Evolutionary conservation across 140 eudicot genomes (phyloP).

Genomic region (Bidens hawaiensis): DNA sequence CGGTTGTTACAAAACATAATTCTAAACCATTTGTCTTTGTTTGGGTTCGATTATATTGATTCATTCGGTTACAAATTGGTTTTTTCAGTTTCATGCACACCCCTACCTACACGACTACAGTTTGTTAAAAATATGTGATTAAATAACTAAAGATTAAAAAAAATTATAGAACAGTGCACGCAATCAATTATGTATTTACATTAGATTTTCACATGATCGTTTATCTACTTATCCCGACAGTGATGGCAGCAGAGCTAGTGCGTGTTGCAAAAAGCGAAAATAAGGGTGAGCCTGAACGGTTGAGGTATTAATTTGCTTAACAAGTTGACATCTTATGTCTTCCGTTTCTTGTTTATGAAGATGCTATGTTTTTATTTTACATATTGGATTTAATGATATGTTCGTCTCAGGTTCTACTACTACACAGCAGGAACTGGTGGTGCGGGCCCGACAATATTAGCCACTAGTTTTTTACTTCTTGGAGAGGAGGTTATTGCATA

Average conservation of each 20-base stretch:
- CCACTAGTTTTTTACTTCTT: conserved; percentile 88
- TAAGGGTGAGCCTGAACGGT: conserved; percentile 66
- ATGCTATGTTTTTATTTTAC: no score
- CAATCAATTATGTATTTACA: no score
- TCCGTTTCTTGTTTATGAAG: background rate
- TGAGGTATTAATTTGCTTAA: conserved; percentile 38
- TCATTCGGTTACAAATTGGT: no score
- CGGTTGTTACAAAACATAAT: no score
- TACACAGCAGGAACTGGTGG: conserved; percentile 97
- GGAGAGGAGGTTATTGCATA: conserved; percentile 92
- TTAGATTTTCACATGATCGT: no score
- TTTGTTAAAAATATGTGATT: no score
- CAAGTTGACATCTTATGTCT: background rate
- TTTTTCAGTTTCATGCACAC: no score
- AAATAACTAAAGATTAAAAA: background rate
- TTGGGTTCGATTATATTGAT: no score
- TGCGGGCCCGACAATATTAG: conserved; percentile 96
- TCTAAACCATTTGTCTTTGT: no score
- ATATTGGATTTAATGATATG: background rate
- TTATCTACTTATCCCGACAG: conserved; percentile 34
- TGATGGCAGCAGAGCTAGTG: conserved; percentile 98
- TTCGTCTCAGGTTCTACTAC: conserved; percentile 72
- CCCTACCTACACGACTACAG: no score
- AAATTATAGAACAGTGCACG: background rate
- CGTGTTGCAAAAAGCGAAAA: conserved; percentile 75